These are phyloP conservation scores for Platismatia glauca DNA, from an alignment of 495 filamentous ascomycete species.

Conservation along the genomic window DNA sequence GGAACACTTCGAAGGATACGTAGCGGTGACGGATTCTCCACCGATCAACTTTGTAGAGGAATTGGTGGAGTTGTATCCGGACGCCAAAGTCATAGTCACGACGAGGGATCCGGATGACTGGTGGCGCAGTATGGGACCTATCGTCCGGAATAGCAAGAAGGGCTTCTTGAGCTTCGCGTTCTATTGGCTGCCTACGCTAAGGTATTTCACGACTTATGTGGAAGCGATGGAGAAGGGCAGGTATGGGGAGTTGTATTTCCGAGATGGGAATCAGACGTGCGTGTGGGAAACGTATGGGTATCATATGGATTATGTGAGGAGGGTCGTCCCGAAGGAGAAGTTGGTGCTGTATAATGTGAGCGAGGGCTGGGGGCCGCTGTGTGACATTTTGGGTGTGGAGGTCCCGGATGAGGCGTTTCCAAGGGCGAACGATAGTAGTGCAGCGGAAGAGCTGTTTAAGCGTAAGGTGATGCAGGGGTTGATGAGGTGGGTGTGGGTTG, in stretches of 20 bases:
- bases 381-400: constrained; percentile 35
- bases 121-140: neutral
- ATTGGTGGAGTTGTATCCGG: neutral
- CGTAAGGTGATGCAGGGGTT: constrained; percentile 21
- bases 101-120: neutral
- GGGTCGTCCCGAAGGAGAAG: constrained; percentile 26
- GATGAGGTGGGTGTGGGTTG: neutral
- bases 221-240: neutral
- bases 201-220: neutral
- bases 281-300: neutral
- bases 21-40: neutral
- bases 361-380: constrained; percentile 44
- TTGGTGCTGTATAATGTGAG: constrained; percentile 37
- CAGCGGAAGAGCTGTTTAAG: neutral
- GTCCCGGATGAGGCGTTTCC: constrained; percentile 24
- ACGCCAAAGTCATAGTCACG: neutral
- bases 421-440: neutral
- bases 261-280: neutral
- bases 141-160: neutral
- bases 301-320: neutral
- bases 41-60: neutral
- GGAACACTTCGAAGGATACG: neutral
- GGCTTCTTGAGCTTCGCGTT: neutral
- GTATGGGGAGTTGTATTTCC: neutral
- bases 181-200: neutral